These are phyloP conservation scores for Colletotrichum tofieldiae DNA, from an alignment of 2,329 filamentous ascomycete genomes.

Conservation along the genomic window DNA sequence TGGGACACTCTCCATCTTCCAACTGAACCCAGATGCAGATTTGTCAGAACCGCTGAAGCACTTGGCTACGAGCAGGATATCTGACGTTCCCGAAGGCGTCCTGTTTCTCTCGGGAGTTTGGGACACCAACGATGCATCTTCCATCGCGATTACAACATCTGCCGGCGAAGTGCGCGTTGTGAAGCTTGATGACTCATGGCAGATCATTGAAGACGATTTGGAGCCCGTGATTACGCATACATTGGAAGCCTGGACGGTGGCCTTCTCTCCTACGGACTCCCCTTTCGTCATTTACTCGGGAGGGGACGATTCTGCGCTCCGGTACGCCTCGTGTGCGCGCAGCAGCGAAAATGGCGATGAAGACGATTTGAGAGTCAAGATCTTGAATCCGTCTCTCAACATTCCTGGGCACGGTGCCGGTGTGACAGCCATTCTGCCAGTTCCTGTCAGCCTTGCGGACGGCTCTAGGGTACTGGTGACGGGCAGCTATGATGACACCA, in stretches of 20 bases:
- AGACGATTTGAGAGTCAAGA: not conserved
- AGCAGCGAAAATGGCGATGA: constrained; percentile 34
- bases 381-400: constrained; percentile 45
- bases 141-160: constrained; percentile 81
- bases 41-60: constrained; percentile 55
- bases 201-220: constrained; percentile 51
- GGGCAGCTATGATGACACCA: constrained; percentile 90
- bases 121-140: constrained; percentile 70
- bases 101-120: constrained; percentile 83
- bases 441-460: constrained; percentile 62
- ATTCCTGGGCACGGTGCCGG: constrained; percentile 78
- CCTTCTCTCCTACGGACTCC: constrained; percentile 64
- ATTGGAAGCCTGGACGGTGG: constrained; percentile 83
- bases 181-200: constrained; percentile 60
- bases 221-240: constrained; percentile 64
- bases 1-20: constrained; percentile 77
- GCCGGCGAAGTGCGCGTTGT: constrained; percentile 75
- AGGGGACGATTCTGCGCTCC: constrained; percentile 80
- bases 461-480: constrained; percentile 78
- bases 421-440: constrained; percentile 87
- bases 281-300: constrained; percentile 74
- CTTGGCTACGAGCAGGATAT: constrained; percentile 61
- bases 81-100: constrained; percentile 68
- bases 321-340: constrained; percentile 59
- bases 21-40: constrained; percentile 59